phyloP scores from a whole-genome alignment of 2,329 filamentous ascomycete genomes.

The Gyromitra esculenta region DNA sequence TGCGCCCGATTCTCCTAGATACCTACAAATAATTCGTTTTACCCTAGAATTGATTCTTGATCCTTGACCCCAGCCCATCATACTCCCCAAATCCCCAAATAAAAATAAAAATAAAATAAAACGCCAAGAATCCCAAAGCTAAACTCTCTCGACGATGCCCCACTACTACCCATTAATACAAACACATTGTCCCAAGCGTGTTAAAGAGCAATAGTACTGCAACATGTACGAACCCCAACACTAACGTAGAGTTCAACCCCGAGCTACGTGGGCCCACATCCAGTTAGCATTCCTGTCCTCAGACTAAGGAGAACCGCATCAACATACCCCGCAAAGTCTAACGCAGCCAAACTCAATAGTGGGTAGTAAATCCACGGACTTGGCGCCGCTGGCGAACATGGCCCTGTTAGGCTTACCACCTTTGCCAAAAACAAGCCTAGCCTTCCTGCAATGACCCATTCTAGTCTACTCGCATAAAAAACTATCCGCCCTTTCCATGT shows the following conservation, averaged over 20 bases:
- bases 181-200: slow-evolving; percentile 36
- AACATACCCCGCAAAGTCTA: slow-evolving; percentile 64
- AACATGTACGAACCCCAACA: slow-evolving; percentile 45
- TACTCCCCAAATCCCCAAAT: background rate
- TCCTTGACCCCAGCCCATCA: background rate
- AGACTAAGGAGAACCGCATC: background rate
- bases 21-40: background rate
- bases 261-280: slow-evolving; percentile 37
- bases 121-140: background rate
- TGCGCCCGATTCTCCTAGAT: slow-evolving; percentile 7
- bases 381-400: slow-evolving; percentile 78
- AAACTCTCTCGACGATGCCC: background rate
- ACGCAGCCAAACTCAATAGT: slow-evolving; percentile 73
- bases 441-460: slow-evolving; percentile 63
- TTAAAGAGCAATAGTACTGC: slow-evolving; percentile 39
- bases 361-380: slow-evolving; percentile 73
- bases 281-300: slow-evolving; percentile 2
- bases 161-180: slow-evolving; percentile 16
- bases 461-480: slow-evolving; percentile 56
- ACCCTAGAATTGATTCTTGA: background rate
- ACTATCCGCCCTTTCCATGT: slow-evolving; percentile 60
- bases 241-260: slow-evolving; percentile 57
- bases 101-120: slow-evolving; percentile 4
- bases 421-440: slow-evolving; percentile 75
- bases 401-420: slow-evolving; percentile 68